Conservation (phyloP, 495 filamentous ascomycete genomes). For the Lindgomyces ingoldianus region DNA sequence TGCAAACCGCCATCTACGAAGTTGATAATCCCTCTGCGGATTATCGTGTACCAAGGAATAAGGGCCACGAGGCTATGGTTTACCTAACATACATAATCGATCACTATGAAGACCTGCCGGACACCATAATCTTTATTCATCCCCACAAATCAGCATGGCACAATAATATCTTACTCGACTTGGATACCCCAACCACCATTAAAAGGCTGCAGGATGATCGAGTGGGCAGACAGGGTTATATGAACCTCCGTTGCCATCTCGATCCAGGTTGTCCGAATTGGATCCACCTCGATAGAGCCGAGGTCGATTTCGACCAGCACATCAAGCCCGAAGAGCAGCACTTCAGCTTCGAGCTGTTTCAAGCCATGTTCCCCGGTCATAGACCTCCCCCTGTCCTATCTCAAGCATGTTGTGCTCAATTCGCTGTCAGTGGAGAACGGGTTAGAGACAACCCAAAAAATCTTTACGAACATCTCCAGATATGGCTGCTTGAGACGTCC, state of each 20-base stretch:
- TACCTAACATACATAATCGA: conserved; percentile 39
- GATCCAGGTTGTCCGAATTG: conserved; percentile 63
- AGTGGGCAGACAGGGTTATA: conserved; percentile 60
- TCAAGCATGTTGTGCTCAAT: conserved; percentile 30
- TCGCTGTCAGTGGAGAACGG: conserved; percentile 19
- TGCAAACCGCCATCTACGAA: conserved; percentile 26
- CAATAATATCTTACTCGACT: conserved; percentile 51
- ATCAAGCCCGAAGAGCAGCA: conserved; percentile 25
- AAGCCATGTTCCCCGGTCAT: conserved; percentile 25
- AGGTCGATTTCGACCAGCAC: conserved; percentile 21
- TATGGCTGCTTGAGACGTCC: conserved; percentile 20
- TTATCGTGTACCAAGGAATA: conserved; percentile 25
- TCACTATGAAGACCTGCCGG: conserved; percentile 35
- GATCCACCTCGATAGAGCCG: conserved; percentile 45
- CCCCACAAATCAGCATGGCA: conserved; percentile 30
- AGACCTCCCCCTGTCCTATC: conserved; percentile 20
- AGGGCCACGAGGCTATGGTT: conserved; percentile 37
- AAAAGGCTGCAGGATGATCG: conserved; percentile 54
- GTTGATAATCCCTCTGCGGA: conserved; percentile 23
- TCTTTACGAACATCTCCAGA: conserved; percentile 19
- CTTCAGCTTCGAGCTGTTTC: conserved; percentile 23
- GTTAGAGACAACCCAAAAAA: conserved; percentile 16
- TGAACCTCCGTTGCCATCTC: conserved; percentile 65
- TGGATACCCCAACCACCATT: conserved; percentile 56
- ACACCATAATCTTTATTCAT: conserved; percentile 33